A percentile compares a stretch with the other conserved stretches of the same genome.
phyloP scores from a whole-genome alignment of 495 filamentous ascomycete genomes.

The Neurospora sp. region DNA sequence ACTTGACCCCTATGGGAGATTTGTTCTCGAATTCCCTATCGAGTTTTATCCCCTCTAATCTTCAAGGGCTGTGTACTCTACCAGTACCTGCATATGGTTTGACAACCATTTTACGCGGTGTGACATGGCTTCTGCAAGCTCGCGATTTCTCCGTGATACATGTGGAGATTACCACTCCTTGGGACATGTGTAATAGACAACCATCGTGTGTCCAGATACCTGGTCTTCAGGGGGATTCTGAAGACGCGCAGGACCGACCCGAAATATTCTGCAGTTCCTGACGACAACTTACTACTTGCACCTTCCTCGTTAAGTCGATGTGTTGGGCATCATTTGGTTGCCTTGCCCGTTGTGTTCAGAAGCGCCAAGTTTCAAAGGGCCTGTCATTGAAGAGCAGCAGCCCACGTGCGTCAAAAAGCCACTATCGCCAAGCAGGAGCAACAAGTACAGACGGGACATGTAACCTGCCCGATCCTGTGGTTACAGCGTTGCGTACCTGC shows the following conservation, averaged over 20 bases:
- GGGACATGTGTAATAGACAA: not conserved
- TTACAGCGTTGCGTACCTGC: not conserved
- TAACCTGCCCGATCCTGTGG: not conserved
- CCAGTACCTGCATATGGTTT: not conserved
- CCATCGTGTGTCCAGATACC: not conserved
- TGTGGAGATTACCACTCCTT: not conserved
- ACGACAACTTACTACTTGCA: not conserved
- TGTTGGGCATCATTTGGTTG: not conserved
- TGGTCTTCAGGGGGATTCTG: not conserved
- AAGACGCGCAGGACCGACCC: not conserved
- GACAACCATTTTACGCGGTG: not conserved
- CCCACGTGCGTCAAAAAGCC: not conserved
- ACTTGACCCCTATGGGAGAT: not conserved
- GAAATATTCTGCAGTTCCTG: not conserved
- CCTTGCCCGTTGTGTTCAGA: not conserved
- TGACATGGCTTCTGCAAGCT: not conserved
- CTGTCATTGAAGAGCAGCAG: not conserved
- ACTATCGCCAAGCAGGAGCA: not conserved
- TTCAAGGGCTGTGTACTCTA: not conserved
- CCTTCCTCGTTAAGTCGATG: not conserved
- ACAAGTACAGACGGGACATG: not conserved
- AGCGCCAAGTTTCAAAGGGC: not conserved
- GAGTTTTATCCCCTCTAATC: not conserved
- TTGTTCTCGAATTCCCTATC: not conserved
- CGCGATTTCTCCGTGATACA: not conserved